Conservation (phyloP, 805 yeast genomes). For the Cyberlindnera mrakii region DNA sequence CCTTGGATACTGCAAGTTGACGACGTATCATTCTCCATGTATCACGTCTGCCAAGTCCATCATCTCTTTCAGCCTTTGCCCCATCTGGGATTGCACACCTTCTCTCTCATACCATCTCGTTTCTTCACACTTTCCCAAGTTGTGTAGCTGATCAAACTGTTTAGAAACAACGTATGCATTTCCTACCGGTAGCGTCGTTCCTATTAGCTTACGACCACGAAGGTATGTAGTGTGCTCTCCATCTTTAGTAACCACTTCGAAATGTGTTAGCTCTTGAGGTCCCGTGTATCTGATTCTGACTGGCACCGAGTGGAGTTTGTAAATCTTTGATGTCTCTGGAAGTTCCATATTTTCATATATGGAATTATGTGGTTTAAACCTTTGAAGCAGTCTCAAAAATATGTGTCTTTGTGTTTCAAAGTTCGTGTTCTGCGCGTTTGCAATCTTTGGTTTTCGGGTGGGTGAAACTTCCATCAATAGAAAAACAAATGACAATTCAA, state of each 20-base stretch:
- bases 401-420: no score
- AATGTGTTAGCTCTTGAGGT: conserved; percentile 7
- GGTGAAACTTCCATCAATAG: not conserved
- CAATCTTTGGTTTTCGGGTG: not conserved
- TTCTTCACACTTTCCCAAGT: conserved; percentile 9
- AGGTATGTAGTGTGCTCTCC: conserved; percentile 20
- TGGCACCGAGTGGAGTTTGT: conserved; percentile 12
- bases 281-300: conserved; percentile 15
- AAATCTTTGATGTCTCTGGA: not conserved
- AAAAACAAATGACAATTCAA: not conserved
- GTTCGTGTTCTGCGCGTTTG: no score
- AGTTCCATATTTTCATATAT: not conserved
- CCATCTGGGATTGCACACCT: conserved; percentile 25
- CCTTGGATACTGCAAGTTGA: no score
- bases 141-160: conserved; percentile 16
- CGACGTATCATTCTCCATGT: conserved; percentile 6
- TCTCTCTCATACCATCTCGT: conserved; percentile 33
- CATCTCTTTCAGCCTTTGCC: conserved; percentile 24
- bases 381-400: no score
- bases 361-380: no score
- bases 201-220: conserved; percentile 31
- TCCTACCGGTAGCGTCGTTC: conserved; percentile 9
- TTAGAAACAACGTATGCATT: conserved; percentile 18
- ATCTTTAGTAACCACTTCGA: not conserved
- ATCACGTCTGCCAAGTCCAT: conserved; percentile 22